phyloP scores from a whole-genome alignment of 192 early-diverging fungal genomes.

The Coemansia sp. region DNA sequence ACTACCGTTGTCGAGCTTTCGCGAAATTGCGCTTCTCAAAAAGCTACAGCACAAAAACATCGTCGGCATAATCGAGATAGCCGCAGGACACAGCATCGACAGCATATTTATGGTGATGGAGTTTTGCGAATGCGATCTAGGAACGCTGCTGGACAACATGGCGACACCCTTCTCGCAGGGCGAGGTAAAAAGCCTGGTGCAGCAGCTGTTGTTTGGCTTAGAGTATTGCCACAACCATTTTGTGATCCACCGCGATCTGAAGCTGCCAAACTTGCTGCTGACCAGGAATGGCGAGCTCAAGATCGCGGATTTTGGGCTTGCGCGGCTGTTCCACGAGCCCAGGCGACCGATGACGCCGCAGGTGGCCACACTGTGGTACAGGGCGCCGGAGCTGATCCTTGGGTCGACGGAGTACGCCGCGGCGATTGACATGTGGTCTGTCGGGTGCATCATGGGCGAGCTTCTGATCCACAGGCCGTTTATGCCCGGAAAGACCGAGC shows the following conservation, averaged over 20 bases:
- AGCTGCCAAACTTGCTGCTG: slow-evolving; percentile 92
- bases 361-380: slow-evolving; percentile 87
- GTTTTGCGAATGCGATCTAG: slow-evolving; percentile 68
- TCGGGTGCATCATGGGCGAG: slow-evolving; percentile 80
- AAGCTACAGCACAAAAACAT: slow-evolving; percentile 71
- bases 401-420: slow-evolving; percentile 71
- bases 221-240: slow-evolving; percentile 84
- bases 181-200: slow-evolving; percentile 69
- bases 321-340: slow-evolving; percentile 64
- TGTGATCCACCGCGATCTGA: slow-evolving; percentile 96
- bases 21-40: slow-evolving; percentile 74
- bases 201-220: slow-evolving; percentile 71
- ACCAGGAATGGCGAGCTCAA: slow-evolving; percentile 87
- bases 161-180: slow-evolving; percentile 18
- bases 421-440: slow-evolving; percentile 77
- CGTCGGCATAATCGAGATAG: slow-evolving; percentile 70
- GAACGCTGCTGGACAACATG: slow-evolving; percentile 31
- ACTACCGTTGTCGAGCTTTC: slow-evolving; percentile 69
- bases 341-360: slow-evolving; percentile 72
- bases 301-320: slow-evolving; percentile 94
- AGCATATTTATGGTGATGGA: slow-evolving; percentile 91
- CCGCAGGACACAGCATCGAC: slow-evolving; percentile 67
- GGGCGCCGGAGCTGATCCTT: slow-evolving; percentile 76
- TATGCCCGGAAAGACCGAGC: slow-evolving; percentile 81
- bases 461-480: slow-evolving; percentile 70